Percentiles rank a stretch among this genome's conserved stretches.
Conservation (phyloP, 129 eudicot genomes). For the Flaveria robusta region DNA sequence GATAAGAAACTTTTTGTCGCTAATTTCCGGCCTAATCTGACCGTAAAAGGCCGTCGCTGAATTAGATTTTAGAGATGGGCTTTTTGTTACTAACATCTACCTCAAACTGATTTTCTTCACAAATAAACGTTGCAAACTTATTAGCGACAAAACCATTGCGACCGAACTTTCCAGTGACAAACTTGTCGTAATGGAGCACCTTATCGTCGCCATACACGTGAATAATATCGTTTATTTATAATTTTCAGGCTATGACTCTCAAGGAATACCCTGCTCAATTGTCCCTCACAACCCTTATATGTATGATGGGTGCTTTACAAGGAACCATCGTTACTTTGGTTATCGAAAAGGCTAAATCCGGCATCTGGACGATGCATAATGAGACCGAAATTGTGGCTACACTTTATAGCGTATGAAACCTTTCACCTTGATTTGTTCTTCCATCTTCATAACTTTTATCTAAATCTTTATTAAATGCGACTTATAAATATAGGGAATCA, state of each 20-base stretch:
- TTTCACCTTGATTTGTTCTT: background rate
- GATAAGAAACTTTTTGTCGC: no score
- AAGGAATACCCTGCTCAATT: constrained; percentile 68
- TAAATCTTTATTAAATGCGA: background rate
- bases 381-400: constrained; percentile 53
- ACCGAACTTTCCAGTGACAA: no score
- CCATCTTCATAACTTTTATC: background rate
- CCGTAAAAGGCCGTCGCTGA: no score
- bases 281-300: constrained; percentile 59
- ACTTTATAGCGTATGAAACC: constrained; percentile 50
- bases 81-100: no score
- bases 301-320: constrained; percentile 59
- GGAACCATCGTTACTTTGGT: constrained; percentile 52
- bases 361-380: constrained; percentile 60
- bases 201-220: background rate
- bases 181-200: no score
- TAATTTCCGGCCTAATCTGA: no score
- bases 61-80: no score
- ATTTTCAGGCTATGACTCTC: constrained; percentile 57
- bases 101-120: no score
- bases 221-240: background rate
- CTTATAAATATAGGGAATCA: constrained; percentile 45
- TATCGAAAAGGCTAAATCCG: constrained; percentile 48
- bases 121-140: no score
- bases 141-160: no score